Evolutionary conservation across 208 protist species (phyloP), one percentile per base, ranked within the genome.

Genomic region (Crithidia expoeki): DNA sequence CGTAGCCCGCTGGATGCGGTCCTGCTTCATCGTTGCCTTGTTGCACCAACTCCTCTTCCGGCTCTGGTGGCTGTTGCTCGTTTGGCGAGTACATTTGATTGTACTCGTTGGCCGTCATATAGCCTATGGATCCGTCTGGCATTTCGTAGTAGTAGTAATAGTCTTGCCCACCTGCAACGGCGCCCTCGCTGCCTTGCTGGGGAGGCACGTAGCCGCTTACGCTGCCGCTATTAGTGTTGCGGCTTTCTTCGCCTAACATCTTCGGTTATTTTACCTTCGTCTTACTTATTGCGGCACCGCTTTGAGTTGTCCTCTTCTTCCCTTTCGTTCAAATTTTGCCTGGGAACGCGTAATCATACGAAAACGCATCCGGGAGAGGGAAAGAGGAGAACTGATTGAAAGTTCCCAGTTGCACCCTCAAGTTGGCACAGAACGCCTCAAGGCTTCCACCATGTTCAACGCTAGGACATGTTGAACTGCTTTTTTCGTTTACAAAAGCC

Each of bases 71-170:
- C 33, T 56, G 27, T 23, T 42, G 28, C n/a, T 36, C 23, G 28
- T 52, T 57, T 21, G 60, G 56, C 0, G 56, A 68, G 65, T 61
- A 81, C 49, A 64, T 61, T 44, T 76, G 50, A 17, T 72, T 62
- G 47, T 63, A 42, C 46, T 66, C 60, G 23, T 50, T 40, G 1
- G 53, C 52, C 3, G 42, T 34, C n/a, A 69, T 62, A 50, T 77
- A 76, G 42, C 76, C 60, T 2, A 63, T 52, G 27, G 68, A 47
- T 1, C 76, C 70, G 52, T 77, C 76, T 7, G 70, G 71, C 62
- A 78, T 72, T 23, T 68, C 52, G 57, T 68, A 74, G 49, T 73
- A 73, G 55, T 78, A 78, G 60, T 74, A 74, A 30, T 74, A 70
- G 9, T 70, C 58, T 5, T 65, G 25, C 2, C n/a, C 32, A 16